These are phyloP conservation scores for Diaporthe sp. DNA, from an alignment of 2,329 filamentous ascomycete species.

Conservation along the genomic window DNA sequence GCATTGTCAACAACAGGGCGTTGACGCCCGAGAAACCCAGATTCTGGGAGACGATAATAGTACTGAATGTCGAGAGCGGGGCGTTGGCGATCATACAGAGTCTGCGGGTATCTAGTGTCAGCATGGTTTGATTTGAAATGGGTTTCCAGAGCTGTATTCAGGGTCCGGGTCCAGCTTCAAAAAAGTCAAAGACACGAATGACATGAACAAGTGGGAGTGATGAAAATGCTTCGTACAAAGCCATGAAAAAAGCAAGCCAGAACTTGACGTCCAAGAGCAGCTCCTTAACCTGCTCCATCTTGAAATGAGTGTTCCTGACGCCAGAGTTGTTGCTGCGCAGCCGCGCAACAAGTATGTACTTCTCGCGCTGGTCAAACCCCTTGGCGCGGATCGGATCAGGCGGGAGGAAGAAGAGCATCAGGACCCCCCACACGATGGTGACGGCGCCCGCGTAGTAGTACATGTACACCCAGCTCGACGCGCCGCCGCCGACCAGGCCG, in stretches of 20 bases:
- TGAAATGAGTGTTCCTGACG: conserved; percentile 45
- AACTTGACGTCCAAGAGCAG: conserved; percentile 44
- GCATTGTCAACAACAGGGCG: conserved; percentile 47
- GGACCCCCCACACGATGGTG: conserved; percentile 56
- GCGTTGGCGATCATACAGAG: conserved; percentile 72
- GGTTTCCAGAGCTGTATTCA: too few species aligned
- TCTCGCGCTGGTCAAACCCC: conserved; percentile 44
- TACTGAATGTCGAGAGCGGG: conserved; percentile 75
- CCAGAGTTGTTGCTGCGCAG: conserved; percentile 45
- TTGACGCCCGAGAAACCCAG: conserved; percentile 48
- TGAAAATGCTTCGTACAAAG: conserved; percentile 48
- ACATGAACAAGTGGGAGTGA: too few species aligned
- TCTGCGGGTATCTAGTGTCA: too few species aligned
- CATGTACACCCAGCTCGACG: conserved; percentile 58
- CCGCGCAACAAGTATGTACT: conserved; percentile 43
- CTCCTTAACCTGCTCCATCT: conserved; percentile 43
- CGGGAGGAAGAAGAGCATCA: conserved; percentile 41
- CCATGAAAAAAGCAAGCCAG: conserved; percentile 47
- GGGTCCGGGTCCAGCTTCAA: too few species aligned
- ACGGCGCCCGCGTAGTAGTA: conserved; percentile 57
- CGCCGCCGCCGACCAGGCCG: conserved; percentile 56
- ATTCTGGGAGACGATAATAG: conserved; percentile 65
- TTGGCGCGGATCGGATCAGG: conserved; percentile 52
- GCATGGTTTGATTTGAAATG: too few species aligned
- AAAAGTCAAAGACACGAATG: too few species aligned